Evolutionary conservation across 2,329 filamentous ascomycete species (phyloP).

Genomic region (Pestalotiopsis sp.): DNA sequence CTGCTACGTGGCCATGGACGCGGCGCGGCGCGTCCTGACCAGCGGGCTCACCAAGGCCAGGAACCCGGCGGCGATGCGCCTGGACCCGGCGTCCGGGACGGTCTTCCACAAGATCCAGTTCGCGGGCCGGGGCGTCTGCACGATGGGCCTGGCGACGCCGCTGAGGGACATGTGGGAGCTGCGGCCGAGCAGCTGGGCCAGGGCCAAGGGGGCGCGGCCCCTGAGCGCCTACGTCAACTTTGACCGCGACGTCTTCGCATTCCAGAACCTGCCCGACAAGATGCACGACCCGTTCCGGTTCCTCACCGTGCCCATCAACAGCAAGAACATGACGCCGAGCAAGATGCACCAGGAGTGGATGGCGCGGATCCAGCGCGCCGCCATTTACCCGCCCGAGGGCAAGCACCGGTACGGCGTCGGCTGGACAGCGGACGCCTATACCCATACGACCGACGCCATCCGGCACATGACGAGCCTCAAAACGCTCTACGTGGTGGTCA

Average conservation of each 20-base stretch:
- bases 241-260: not conserved
- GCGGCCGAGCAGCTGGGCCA: not conserved
- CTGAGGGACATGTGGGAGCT: not conserved
- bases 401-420: not conserved
- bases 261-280: not conserved
- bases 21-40: not conserved
- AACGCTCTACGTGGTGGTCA: not conserved
- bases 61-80: not conserved
- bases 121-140: not conserved
- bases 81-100: not conserved
- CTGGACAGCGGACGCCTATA: not conserved
- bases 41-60: not conserved
- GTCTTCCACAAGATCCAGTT: not conserved
- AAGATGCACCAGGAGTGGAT: not conserved
- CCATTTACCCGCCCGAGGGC: not conserved
- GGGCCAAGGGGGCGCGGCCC: not conserved
- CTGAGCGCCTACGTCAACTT: not conserved
- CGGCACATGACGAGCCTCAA: not conserved
- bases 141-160: not conserved
- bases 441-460: not conserved
- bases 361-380: not conserved
- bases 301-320: not conserved
- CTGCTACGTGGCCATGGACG: not conserved
- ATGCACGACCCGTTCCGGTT: not conserved
- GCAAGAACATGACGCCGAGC: not conserved